Conservation (phyloP, 1,284 basidiomycete genomes). For the Inonotus hispidus region DNA sequence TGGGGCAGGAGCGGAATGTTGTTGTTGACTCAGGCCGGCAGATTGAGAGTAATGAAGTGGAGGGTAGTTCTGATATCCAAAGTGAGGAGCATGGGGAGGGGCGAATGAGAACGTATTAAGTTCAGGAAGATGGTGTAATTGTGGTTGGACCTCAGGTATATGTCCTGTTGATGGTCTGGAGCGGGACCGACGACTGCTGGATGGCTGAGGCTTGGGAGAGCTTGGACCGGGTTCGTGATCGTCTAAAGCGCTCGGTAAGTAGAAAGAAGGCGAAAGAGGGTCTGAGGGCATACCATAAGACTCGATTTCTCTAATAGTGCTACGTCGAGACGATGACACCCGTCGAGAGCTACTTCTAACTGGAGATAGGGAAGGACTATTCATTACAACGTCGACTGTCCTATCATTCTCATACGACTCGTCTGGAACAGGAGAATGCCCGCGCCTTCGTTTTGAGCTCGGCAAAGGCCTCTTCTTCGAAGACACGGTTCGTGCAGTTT, state of each 20-base stretch:
- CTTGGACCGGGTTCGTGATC: slow-evolving; percentile 3
- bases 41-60: not conserved
- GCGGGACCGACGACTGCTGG: not conserved
- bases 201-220: not conserved
- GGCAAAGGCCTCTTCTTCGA: not conserved
- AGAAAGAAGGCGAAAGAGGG: not conserved
- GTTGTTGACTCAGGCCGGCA: not conserved
- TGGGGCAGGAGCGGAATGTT: not conserved
- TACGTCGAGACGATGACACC: not conserved
- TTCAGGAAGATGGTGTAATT: not conserved
- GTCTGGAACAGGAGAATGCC: not conserved
- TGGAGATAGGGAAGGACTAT: not conserved
- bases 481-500: not conserved
- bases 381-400: not conserved
- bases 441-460: slow-evolving; percentile 8
- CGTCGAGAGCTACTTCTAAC: not conserved
- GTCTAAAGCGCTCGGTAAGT: not conserved
- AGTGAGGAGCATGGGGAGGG: not conserved
- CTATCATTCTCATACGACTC: not conserved
- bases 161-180: not conserved
- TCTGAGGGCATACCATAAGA: not conserved
- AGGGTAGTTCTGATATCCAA: not conserved
- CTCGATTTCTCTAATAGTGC: not conserved
- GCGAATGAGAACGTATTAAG: not conserved
- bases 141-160: not conserved